Evolutionary conservation across 2,329 filamentous ascomycete genomes (phyloP), one percentile per base, ranked within the genome.

Genomic region (Colletotrichum sp.): DNA sequence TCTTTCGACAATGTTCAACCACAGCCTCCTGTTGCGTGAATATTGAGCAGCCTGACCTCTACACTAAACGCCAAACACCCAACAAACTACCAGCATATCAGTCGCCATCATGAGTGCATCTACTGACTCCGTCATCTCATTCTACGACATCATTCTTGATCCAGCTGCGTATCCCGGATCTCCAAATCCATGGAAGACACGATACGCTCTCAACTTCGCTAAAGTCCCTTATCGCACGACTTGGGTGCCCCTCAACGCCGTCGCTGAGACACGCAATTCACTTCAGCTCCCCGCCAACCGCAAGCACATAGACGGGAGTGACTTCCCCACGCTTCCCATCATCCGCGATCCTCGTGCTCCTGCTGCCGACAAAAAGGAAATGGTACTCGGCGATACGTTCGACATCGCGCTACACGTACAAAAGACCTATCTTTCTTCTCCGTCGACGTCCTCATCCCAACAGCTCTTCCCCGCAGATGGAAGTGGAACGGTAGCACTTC

Each of bases 1-100:
- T 8, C 7, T 36, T 16, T 36, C 34, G 34, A 16, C 34, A 36
- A 16, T 36, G 0, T 16, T 36, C 14, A 36, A 36, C 14, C 14
- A 16, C 34, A 36, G 32, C 1, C 32, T 34, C 32, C 32, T 34
- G 32, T 34, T 14, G 32, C 32, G 0, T 34, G 12, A 34, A 16
- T 8, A 16, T 36, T 8, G 34, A 36, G 14, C 34, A 48, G n/a
- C 10, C 10, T 4, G 0, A 4, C 18, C 43, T 21, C n/a, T 52
- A 52, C n/a, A 13, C 12, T 1, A 3, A 21, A 1, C n/a, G 2
- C n/a, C 12, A 21, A 7, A 13, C 10, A 21, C 2, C 12, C 6
- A 24, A 21, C 3, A 52, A 21, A 21, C n/a, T 24, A 4, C 43
- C 6, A 21, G 3, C 10, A 21, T 21, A 1, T 52, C 43, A 1